These are phyloP conservation scores for Leccinum longicurvipes DNA, from an alignment of 768 basidiomycete genomes.

Conservation along the genomic window DNA sequence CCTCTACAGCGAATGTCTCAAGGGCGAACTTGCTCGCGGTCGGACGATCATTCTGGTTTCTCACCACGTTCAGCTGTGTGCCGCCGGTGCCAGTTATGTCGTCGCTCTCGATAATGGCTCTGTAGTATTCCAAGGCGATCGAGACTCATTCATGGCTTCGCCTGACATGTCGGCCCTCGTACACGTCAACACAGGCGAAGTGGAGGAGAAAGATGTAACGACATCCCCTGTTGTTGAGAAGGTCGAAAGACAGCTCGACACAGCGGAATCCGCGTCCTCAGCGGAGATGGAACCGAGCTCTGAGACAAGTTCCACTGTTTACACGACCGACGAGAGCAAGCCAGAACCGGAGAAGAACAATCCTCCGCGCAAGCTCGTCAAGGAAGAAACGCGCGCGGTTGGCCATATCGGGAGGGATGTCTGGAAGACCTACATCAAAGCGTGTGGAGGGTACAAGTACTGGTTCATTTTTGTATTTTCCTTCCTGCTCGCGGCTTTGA, in stretches of 20 bases:
- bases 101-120: slow-evolving; percentile 72
- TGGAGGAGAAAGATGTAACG: slow-evolving; percentile 40
- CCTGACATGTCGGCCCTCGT: slow-evolving; percentile 65
- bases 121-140: slow-evolving; percentile 67
- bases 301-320: slow-evolving; percentile 45
- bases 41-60: slow-evolving; percentile 89
- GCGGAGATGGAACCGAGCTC: slow-evolving; percentile 25
- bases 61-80: slow-evolving; percentile 89
- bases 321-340: slow-evolving; percentile 34
- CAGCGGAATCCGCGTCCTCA: slow-evolving; percentile 21
- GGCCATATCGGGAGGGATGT: slow-evolving; percentile 66
- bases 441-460: slow-evolving; percentile 47
- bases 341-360: slow-evolving; percentile 49
- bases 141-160: slow-evolving; percentile 63
- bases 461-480: slow-evolving; percentile 55
- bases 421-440: slow-evolving; percentile 58
- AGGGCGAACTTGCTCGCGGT: slow-evolving; percentile 72
- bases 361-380: slow-evolving; percentile 75
- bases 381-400: slow-evolving; percentile 77
- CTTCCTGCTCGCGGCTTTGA: slow-evolving; percentile 54
- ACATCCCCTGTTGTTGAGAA: slow-evolving; percentile 11
- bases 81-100: slow-evolving; percentile 75
- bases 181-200: slow-evolving; percentile 47
- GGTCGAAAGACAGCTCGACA: slow-evolving; percentile 3
- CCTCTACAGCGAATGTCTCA: slow-evolving; percentile 75